Conservation (phyloP, 2,329 filamentous ascomycete species). For the Apiospora phragmitis region DNA sequence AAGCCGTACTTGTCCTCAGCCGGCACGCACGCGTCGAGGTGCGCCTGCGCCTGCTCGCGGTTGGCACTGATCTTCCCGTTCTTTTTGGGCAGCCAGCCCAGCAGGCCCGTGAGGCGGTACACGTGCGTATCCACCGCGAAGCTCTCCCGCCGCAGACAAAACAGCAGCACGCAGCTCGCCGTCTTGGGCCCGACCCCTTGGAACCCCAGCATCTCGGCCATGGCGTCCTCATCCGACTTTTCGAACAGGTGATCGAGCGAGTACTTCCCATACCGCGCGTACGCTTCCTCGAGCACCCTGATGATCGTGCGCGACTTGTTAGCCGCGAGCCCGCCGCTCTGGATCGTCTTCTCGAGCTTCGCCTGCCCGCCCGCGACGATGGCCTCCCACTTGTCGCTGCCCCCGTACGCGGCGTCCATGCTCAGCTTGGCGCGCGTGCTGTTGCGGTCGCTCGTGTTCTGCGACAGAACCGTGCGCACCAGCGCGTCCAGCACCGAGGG, state of each 20-base stretch:
- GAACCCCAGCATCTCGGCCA: conserved; percentile 51
- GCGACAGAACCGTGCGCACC: conserved; percentile 52
- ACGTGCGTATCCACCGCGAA: conserved; percentile 58
- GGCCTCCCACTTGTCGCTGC: conserved; percentile 42
- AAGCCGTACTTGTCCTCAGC: conserved; percentile 51
- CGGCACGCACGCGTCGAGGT: conserved; percentile 49
- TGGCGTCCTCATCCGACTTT: conserved; percentile 44
- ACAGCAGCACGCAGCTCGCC: conserved; percentile 52
- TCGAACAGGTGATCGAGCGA: conserved; percentile 51
- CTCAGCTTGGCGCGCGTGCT: conserved; percentile 60
- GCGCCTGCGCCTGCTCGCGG: conserved; percentile 49
- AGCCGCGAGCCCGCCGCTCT: conserved; percentile 68
- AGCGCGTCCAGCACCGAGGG: conserved; percentile 53
- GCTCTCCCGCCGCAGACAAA: conserved; percentile 47
- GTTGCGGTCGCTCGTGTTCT: conserved; percentile 53
- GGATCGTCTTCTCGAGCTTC: conserved; percentile 60
- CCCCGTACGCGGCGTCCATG: conserved; percentile 46
- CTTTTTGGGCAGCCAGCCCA: conserved; percentile 44
- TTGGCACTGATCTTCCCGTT: conserved; percentile 31
- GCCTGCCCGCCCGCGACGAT: conserved; percentile 41
- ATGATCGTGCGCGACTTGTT: conserved; percentile 76
- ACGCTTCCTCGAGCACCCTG: conserved; percentile 64
- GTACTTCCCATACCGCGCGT: conserved; percentile 42
- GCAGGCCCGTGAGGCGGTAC: conserved; percentile 46
- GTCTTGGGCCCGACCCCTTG: conserved; percentile 56